Evolutionary conservation across 441 rosid species (phyloP), one percentile per base, ranked within the genome.

Genomic region (Adansonia gregorii): DNA sequence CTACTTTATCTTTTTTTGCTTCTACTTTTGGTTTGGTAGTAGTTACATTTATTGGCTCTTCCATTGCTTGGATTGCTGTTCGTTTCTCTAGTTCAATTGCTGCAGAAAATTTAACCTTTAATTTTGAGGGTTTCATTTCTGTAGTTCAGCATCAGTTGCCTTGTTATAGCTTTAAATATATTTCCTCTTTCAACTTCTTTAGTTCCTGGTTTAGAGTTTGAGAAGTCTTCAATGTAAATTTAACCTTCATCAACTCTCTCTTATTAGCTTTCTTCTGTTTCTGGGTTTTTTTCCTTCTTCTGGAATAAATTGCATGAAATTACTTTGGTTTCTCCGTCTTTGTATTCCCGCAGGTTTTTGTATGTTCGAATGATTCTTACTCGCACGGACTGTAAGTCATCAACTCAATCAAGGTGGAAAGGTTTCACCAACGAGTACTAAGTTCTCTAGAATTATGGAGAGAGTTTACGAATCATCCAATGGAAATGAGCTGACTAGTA

Each of bases 401-500:
- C 67, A 22, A 75, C 68, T 55, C 69, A 58, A 45, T 70, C 76
- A 17, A 75, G 74, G 80, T 76, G 82, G 78, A 81, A 82, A 65
- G 69, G 74, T 79, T 77, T 49, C 74, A 72, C 60, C 58, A 80
- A 76, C 78, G 65, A 48, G 43, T 14, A 27, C 75, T 83, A 49
- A 71, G 78, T 63, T 20, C 49, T 76, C 35, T 77, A 14, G 55
- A 64, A 80, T 67, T 74, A 94, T 94, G 97, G 93, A 83, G 69
- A 87, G 88, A 55, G 82, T 89, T 63, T 85, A 82, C 39, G 87
- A 83, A 75, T 80, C 85, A 79, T 85, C 82, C 14, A 83, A 85
- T 78, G 86, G 86, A 27, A 80, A 74, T 61, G 88, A 88, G 41
- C 31, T 52, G 0, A 74, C 20, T 15, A 80, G 79, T 51, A 82